Evolutionary conservation across 495 filamentous ascomycete species (phyloP), one percentile per base, ranked within the genome.

Genomic region (Neurospora sp.): DNA sequence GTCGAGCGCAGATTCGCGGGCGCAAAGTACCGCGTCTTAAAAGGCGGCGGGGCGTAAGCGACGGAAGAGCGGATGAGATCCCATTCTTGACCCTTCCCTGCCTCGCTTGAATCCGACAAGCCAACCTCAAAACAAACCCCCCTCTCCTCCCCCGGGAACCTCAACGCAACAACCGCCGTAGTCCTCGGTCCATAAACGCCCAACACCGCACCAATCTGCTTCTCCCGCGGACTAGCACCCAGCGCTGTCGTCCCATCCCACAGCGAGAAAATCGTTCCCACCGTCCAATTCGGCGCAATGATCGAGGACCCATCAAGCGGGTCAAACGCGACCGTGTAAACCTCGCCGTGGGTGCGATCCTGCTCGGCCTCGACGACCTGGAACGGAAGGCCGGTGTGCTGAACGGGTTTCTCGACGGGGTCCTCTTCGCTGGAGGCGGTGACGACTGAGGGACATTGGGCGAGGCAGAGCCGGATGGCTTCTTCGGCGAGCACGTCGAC

Each of bases 301-400:
- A 87, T 87, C 40, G 85, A 87, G 78, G 82, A 84, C 10, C 86
- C 85, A 72, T 88, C 86, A 0, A 87, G 81, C 27, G 86, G 86
- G 73, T 88, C 86, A 75, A 88, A 88, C 3, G 84, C 86, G n/a
- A 87, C 71, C 1, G 86, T 85, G 77, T 87, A 87, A n/a, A 81
- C 74, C 69, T 87, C 85, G 4, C 74, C 73, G 11, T 53, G 71
- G 1, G 71, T 27, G 16, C 69, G n/a, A n/a, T 31, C 66, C 39
- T 42, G 46, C 27, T 68, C 40, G 16, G 38, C 68, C n/a, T 73
- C 41, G 35, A 61, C 18, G 2, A 44, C 69, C 40, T 44, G 66
- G 2, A 22, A 27, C 0, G 40, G 35, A 5, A 74, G 20, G 22
- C n/a, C 0, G 4, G 20, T 5, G 68, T 73, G 70, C 10, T 40